These are phyloP conservation scores for Citrullus colocynthis DNA, from an alignment of 306 rosid genomes.

Conservation along the genomic window DNA sequence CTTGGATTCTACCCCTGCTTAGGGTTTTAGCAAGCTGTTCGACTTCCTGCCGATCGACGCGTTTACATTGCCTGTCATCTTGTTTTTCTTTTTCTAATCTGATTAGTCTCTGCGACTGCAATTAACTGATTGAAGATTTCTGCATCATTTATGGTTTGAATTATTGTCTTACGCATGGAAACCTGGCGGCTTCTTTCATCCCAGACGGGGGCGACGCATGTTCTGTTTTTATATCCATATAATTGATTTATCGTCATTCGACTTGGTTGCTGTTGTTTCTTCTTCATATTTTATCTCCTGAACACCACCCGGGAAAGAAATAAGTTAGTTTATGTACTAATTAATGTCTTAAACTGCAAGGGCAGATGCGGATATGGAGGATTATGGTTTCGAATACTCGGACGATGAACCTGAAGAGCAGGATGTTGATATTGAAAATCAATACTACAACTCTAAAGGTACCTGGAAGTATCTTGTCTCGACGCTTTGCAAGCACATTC, in stretches of 20 bases:
- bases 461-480: background rate
- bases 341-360: background rate
- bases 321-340: background rate
- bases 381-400: slow-evolving; percentile 96
- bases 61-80: background rate
- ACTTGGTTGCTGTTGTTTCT: background rate
- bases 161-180: background rate
- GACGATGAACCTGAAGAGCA: slow-evolving; percentile 98
- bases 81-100: background rate
- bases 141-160: background rate
- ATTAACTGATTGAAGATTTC: background rate
- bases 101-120: background rate
- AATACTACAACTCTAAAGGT: slow-evolving; percentile 92
- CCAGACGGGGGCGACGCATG: background rate
- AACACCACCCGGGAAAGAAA: background rate
- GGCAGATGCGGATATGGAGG: slow-evolving; percentile 98
- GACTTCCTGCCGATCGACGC: background rate
- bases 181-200: background rate
- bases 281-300: background rate
- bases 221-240: background rate
- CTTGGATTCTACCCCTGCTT: background rate
- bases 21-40: slow-evolving; percentile 3
- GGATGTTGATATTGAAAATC: slow-evolving; percentile 97
- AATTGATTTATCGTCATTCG: background rate
- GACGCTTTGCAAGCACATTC: background rate